Percentiles rank a stretch among this genome's conserved stretches.
These are phyloP conservation scores for Mitragyna speciosa DNA, from an alignment of 257 asterid genomes.

Conservation along the genomic window DNA sequence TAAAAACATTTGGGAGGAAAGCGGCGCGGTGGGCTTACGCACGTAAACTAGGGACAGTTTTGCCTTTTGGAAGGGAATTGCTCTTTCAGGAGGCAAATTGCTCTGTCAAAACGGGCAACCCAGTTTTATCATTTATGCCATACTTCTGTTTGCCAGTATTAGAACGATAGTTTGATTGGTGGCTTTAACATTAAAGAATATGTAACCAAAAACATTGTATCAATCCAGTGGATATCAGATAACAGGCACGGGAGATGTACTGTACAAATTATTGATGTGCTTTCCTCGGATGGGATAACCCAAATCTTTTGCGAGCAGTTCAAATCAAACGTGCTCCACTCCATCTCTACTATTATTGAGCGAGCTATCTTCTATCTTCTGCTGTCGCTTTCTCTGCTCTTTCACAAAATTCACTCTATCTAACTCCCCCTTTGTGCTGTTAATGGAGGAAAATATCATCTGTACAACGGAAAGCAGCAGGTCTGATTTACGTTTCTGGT, in stretches of 20 bases:
- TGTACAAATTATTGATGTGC: not conserved
- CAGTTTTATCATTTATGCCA: not conserved
- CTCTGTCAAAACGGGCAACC: not conserved
- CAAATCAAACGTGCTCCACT: not conserved
- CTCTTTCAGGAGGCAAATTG: not conserved
- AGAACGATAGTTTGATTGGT: not conserved
- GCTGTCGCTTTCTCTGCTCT: not conserved
- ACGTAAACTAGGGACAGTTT: not conserved
- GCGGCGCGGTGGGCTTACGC: not conserved
- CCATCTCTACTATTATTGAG: not conserved
- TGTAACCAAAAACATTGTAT: not conserved
- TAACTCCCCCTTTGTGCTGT: not conserved
- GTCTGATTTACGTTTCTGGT: not conserved
- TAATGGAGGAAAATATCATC: conserved; percentile 5
- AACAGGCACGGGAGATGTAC: no score
- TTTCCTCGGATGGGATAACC: conserved; percentile 2
- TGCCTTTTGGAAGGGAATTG: not conserved
- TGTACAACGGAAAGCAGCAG: conserved; percentile 3
- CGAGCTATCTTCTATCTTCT: no score
- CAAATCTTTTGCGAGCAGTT: not conserved
- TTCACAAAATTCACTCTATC: not conserved
- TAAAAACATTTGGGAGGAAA: no score
- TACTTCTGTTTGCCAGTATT: not conserved
- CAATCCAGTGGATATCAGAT: no score
- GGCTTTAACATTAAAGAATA: not conserved